Conservation (phyloP, 2,329 filamentous ascomycete species). For the Gyromitra esculenta region DNA sequence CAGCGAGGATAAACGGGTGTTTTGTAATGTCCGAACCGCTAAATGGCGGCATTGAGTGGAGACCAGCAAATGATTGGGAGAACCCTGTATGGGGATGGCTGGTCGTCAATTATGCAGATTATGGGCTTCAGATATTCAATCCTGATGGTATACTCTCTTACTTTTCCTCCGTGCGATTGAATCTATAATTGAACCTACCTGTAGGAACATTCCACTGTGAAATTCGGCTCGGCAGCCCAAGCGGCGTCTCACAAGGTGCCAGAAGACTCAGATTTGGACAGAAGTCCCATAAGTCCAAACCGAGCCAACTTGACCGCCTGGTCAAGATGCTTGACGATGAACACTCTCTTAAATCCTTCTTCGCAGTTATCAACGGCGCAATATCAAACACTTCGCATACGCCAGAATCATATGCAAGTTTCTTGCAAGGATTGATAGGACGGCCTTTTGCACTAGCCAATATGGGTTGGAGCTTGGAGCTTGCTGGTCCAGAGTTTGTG, state of each 20-base stretch:
- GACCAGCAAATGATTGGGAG: slow-evolving; percentile 15
- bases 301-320: slow-evolving; percentile 53
- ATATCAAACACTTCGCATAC: slow-evolving; percentile 43
- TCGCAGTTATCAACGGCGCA: slow-evolving; percentile 53
- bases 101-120: slow-evolving; percentile 58
- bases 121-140: slow-evolving; percentile 58
- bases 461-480: slow-evolving; percentile 58
- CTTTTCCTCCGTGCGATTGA: not conserved
- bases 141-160: slow-evolving; percentile 41
- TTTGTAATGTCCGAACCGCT: slow-evolving; percentile 57
- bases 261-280: slow-evolving; percentile 33
- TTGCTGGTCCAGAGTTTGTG: slow-evolving; percentile 47
- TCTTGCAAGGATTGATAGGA: slow-evolving; percentile 58
- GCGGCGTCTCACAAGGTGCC: slow-evolving; percentile 51
- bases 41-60: not conserved
- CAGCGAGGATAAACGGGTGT: slow-evolving; percentile 59
- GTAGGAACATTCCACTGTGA: slow-evolving; percentile 59
- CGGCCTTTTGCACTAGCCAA: slow-evolving; percentile 59
- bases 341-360: slow-evolving; percentile 55
- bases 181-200: not conserved
- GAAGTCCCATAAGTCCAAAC: not conserved
- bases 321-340: slow-evolving; percentile 22
- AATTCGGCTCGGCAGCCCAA: slow-evolving; percentile 54
- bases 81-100: slow-evolving; percentile 42
- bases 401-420: slow-evolving; percentile 57